These are phyloP conservation scores for Arctium lappa DNA, from an alignment of 129 eudicot species.

Conservation along the genomic window DNA sequence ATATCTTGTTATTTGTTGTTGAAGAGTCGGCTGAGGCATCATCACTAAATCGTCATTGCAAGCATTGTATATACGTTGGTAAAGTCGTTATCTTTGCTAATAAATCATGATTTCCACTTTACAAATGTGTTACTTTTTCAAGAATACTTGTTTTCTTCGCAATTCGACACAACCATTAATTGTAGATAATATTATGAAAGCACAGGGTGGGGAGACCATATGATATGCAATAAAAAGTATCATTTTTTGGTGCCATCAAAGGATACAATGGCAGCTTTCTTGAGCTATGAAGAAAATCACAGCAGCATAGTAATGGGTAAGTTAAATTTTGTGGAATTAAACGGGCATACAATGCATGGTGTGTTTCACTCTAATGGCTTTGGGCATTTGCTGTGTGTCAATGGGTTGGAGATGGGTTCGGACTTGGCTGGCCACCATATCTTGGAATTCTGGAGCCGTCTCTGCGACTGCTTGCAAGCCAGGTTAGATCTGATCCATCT, in stretches of 20 bases:
- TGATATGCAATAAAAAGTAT: constrained; percentile 92
- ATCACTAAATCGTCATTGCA: constrained; percentile 60
- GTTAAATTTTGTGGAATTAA: constrained; percentile 70
- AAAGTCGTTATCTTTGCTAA: constrained; percentile 11
- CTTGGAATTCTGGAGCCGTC: constrained; percentile 92
- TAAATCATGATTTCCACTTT: constrained; percentile 2
- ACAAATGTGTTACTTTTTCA: neutral
- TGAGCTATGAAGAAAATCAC: constrained; percentile 43
- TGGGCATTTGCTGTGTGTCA: constrained; percentile 95
- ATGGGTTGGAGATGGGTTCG: constrained; percentile 81
- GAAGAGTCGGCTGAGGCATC: constrained; percentile 71
- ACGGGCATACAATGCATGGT: constrained; percentile 86
- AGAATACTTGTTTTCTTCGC: neutral
- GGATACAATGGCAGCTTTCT: constrained; percentile 59
- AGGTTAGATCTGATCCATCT: constrained; percentile 39
- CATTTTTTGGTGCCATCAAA: constrained; percentile 92
- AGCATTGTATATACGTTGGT: constrained; percentile 85
- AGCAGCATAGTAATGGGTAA: constrained; percentile 44
- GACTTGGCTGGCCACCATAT: constrained; percentile 77
- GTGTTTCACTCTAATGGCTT: constrained; percentile 97
- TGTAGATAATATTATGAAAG: constrained; percentile 6
- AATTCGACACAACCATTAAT: neutral
- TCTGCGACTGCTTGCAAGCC: constrained; percentile 68
- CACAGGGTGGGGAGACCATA: constrained; percentile 97
- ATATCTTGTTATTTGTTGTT: constrained; percentile 68